phyloP scores from a whole-genome alignment of 352 stramenopile genomes.

The Pythium guiyangense region DNA sequence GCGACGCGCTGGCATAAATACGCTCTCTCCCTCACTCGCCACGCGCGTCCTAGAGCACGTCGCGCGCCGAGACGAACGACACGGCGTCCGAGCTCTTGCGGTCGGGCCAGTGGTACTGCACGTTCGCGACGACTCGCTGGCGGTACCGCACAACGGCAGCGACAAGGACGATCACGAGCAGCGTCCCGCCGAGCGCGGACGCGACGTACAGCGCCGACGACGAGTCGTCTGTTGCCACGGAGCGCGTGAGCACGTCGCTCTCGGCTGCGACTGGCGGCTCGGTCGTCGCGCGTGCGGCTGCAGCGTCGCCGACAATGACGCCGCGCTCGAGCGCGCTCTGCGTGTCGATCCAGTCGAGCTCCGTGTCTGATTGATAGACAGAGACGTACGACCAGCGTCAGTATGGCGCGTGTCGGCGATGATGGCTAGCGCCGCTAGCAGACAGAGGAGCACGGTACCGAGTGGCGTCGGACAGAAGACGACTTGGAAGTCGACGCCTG shows the following conservation, averaged over 20 bases:
- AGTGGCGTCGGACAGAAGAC: conserved; percentile 34
- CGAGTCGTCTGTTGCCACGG: not conserved
- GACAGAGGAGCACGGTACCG: too few relatives aligned
- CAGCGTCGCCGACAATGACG: conserved; percentile 9
- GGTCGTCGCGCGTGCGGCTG: not conserved
- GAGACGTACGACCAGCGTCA: too few relatives aligned
- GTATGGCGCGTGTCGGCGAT: too few relatives aligned
- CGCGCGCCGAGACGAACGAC: conserved; percentile 13
- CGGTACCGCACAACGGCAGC: conserved; percentile 5
- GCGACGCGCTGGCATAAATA: conserved; percentile 5
- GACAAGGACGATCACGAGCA: conserved; percentile 5
- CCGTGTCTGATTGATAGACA: not conserved
- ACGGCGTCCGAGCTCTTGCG: conserved; percentile 14
- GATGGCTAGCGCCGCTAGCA: too few relatives aligned
- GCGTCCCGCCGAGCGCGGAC: conserved; percentile 6
- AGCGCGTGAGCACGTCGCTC: conserved; percentile 5
- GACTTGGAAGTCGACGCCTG: conserved; percentile 29
- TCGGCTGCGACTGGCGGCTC: not conserved
- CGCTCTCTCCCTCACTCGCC: not conserved
- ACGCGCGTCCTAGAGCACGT: conserved; percentile 6
- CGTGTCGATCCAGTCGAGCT: conserved; percentile 8
- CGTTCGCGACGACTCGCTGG: conserved; percentile 6
- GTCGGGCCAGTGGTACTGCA: conserved; percentile 16
- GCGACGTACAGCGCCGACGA: conserved; percentile 10
- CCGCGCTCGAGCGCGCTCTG: conserved; percentile 2